Percentiles rank a stretch among this genome's conserved stretches.
phyloP scores from a whole-genome alignment of 352 stramenopile genomes.

The Globisporangium solare region DNA sequence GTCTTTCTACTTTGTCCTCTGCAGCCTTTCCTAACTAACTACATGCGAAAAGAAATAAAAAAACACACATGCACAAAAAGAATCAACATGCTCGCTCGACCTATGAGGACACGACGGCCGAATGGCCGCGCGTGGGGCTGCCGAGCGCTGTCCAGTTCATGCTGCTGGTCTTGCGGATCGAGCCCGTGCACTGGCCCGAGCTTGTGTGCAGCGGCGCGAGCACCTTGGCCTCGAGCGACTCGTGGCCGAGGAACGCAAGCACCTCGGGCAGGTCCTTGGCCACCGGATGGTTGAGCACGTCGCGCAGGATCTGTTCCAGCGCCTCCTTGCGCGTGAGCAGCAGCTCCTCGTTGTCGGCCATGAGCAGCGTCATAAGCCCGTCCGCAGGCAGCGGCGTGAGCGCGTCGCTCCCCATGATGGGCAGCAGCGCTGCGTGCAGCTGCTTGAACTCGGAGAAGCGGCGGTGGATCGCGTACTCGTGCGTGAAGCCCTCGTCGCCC shows the following conservation, averaged over 20 bases:
- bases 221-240: constrained; percentile 43
- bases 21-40: too few relatives aligned
- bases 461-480: constrained; percentile 64
- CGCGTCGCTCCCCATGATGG: constrained; percentile 45
- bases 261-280: constrained; percentile 66
- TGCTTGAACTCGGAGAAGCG: constrained; percentile 79
- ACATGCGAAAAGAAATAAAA: neutral
- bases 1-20: too few relatives aligned
- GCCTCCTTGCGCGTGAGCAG: constrained; percentile 57
- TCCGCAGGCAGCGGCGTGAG: constrained; percentile 61
- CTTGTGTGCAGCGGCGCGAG: constrained; percentile 37
- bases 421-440: constrained; percentile 46
- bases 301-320: constrained; percentile 46
- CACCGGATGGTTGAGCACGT: constrained; percentile 52
- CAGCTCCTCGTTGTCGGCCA: constrained; percentile 63
- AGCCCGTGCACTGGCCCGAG: constrained; percentile 47
- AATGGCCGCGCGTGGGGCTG: constrained; percentile 11
- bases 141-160: constrained; percentile 50
- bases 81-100: neutral
- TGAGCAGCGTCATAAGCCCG: constrained; percentile 67
- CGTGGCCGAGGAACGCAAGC: constrained; percentile 57
- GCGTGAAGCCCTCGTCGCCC: constrained; percentile 37
- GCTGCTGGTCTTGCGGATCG: constrained; percentile 70
- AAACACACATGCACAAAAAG: neutral
- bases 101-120: constrained; percentile 14